Evolutionary conservation across 2,329 filamentous ascomycete genomes (phyloP).

Genomic region (Ophiostoma tasmaniense): DNA sequence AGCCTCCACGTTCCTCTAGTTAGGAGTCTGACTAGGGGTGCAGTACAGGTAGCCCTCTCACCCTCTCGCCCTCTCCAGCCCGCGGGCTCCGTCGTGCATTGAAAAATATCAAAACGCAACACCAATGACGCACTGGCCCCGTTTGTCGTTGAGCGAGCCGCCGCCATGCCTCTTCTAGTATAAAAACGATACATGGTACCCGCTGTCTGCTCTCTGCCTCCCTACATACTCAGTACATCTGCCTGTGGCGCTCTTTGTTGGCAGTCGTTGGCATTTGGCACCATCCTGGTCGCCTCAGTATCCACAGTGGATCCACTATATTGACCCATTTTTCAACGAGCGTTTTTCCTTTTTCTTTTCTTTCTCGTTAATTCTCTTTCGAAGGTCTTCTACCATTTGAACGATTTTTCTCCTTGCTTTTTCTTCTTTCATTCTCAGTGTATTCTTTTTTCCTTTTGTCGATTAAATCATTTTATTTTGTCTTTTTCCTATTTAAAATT

Average conservation of each 20-base stretch:
- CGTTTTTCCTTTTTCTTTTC: not conserved
- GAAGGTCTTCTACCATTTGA: not conserved
- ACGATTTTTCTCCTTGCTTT: not conserved
- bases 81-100: not conserved
- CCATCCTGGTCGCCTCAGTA: slow-evolving; percentile 3
- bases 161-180: not conserved
- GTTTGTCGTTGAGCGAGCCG: not conserved
- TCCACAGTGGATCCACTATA: not conserved
- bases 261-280: slow-evolving; percentile 5
- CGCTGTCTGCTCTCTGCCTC: not conserved
- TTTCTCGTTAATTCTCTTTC: not conserved
- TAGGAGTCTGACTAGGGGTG: not conserved
- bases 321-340: not conserved
- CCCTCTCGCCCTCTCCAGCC: not conserved
- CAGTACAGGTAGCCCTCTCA: no score
- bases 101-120: not conserved
- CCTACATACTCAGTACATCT: no score
- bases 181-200: not conserved
- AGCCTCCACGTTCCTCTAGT: not conserved
- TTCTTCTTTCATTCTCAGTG: not conserved
- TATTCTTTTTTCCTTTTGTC: not conserved
- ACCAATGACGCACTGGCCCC: slow-evolving; percentile 4
- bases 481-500: not conserved
- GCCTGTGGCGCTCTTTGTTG: not conserved
- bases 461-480: not conserved